Evolutionary conservation across 1,284 basidiomycete species (phyloP).

Genomic region (Cryptococcus jaspeensis): DNA sequence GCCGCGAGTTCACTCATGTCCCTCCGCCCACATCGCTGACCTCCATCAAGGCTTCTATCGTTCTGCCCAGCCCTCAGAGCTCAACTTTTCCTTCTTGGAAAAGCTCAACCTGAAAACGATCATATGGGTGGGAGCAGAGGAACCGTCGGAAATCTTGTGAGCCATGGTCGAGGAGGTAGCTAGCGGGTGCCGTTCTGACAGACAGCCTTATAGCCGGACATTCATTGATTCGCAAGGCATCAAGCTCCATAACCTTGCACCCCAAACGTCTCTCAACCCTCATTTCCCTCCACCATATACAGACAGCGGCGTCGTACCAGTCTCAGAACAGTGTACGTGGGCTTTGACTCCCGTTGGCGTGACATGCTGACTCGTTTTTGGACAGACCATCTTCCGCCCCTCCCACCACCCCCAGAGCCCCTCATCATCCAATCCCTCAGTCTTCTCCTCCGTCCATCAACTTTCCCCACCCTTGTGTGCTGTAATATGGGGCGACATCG

Average conservation of each 20-base stretch:
- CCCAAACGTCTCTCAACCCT: slow-evolving; percentile 43
- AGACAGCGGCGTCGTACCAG: slow-evolving; percentile 47
- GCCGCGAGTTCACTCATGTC: neutral
- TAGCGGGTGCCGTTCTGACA: slow-evolving; percentile 8
- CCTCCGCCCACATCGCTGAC: slow-evolving; percentile 6
- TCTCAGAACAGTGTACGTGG: slow-evolving; percentile 42
- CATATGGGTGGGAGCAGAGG: slow-evolving; percentile 58
- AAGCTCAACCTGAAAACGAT: slow-evolving; percentile 54
- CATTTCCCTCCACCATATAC: slow-evolving; percentile 50
- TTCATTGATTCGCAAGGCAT: slow-evolving; percentile 49
- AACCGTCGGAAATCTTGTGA: slow-evolving; percentile 55
- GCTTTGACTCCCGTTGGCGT: neutral
- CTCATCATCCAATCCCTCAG: slow-evolving; percentile 57
- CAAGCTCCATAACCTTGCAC: slow-evolving; percentile 44
- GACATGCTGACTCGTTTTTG: neutral
- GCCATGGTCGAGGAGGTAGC: slow-evolving; percentile 11
- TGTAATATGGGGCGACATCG: slow-evolving; percentile 57
- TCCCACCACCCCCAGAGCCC: slow-evolving; percentile 53
- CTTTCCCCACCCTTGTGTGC: slow-evolving; percentile 56
- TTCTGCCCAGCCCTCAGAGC: slow-evolving; percentile 56
- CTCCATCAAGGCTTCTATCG: slow-evolving; percentile 51
- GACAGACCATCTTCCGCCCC: slow-evolving; percentile 46
- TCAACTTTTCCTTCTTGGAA: slow-evolving; percentile 58
- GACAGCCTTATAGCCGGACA: slow-evolving; percentile 39
- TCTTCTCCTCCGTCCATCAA: slow-evolving; percentile 54